phyloP scores from a whole-genome alignment of 2,329 filamentous ascomycete genomes.

The Fusarium austroafricanum region DNA sequence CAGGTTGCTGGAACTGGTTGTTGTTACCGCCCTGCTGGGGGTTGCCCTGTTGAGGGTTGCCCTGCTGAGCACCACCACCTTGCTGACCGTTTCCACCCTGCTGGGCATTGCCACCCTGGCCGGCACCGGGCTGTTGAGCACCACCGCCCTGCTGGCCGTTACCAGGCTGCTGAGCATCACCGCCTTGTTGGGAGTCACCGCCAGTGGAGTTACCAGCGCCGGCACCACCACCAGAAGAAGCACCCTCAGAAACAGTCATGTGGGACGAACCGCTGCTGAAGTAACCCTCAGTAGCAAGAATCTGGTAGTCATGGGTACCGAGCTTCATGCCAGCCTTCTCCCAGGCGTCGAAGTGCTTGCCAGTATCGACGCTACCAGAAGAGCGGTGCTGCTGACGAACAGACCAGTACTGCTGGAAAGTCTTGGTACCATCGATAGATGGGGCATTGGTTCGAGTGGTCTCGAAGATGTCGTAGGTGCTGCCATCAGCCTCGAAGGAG shows the following conservation, averaged over 20 bases:
- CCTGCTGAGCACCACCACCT: not conserved
- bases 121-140: not conserved
- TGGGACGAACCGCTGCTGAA: constrained; percentile 60
- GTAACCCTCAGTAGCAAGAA: constrained; percentile 66
- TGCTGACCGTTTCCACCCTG: no score
- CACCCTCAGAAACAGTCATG: constrained; percentile 55
- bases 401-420: constrained; percentile 66
- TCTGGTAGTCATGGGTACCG: constrained; percentile 64
- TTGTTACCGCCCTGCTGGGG: not conserved
- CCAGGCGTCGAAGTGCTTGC: constrained; percentile 67
- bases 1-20: constrained; percentile 2
- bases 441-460: constrained; percentile 56
- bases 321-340: constrained; percentile 59
- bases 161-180: not conserved
- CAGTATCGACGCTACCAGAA: constrained; percentile 61
- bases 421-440: constrained; percentile 61
- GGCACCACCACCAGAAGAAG: constrained; percentile 8
- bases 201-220: not conserved
- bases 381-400: constrained; percentile 62
- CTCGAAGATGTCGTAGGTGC: constrained; percentile 54
- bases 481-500: constrained; percentile 50
- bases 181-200: not conserved
- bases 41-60: not conserved
- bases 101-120: not conserved
- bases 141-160: not conserved